Base-by-base conservation (phyloP, 495 filamentous ascomycete genomes). In the Lepidopterella palustris region DNA sequence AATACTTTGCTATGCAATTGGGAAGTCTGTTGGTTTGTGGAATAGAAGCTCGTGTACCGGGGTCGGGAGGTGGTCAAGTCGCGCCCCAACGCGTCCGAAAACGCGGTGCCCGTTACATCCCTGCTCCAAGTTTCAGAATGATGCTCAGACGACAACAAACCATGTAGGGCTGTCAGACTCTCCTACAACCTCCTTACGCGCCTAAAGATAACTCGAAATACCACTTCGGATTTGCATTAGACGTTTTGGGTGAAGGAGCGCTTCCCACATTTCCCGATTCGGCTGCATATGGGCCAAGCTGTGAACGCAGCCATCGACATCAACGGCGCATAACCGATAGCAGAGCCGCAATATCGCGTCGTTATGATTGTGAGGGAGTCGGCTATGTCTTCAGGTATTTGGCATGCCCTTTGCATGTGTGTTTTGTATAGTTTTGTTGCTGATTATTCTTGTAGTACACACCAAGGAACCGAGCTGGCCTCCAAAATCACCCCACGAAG, bases 401-500 rank as follows among this genome's bases (percentile, higher is more conserved):
- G 31, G 27, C 10, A 23, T 49, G 54, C 13, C 21, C 13, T 23
- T 28, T 53, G 42, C n/a, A 18, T 29, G 13, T 53, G 9, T 23
- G 6, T 47, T 24, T 11, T 29, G 1, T 35, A 8, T 21, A 9
- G 42, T 20, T 21, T n/a, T 48, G 20, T 1, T 24, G 15, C 47
- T 50, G 25, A 50, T 13, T 6, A 3, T 11, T 1, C 9, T 24
- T 25, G 1, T 25, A 50, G 47, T 55, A 57, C 57, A 27, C 15
- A 15, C 51, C 24, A 56, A 45, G 42, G 80, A 83, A 62, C 73
- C 76, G 60, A 81, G 84, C 72, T 97, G 91, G 91, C 91, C 91
- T 42, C 91, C 91, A 13, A 80, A 85, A 70, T 95, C 90, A 15
- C 91, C 91, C 51, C 85, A 88, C 71, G 88, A 92, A 55, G 91